Conservation (phyloP, 495 filamentous ascomycete species). For the Chaetomidium leptoderma region DNA sequence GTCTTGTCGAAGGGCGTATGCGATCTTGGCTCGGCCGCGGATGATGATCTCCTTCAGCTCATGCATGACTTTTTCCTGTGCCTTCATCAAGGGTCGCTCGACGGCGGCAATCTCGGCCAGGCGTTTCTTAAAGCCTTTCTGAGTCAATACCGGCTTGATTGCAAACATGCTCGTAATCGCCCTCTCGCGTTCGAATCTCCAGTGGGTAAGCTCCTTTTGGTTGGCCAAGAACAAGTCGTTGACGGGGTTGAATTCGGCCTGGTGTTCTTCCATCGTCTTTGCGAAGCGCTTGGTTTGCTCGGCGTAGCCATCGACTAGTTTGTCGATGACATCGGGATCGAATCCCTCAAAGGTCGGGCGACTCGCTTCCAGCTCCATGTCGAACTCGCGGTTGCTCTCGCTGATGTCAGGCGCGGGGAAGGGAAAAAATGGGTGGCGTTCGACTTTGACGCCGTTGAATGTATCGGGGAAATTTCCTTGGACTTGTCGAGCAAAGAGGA, state of each 20-base stretch:
- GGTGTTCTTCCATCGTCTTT: background rate
- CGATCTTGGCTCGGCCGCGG: background rate
- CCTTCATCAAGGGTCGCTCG: background rate
- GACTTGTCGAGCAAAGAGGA: background rate
- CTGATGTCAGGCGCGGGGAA: slow-evolving; percentile 14
- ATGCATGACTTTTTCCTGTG: background rate
- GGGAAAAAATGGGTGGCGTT: background rate
- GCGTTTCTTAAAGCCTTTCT: background rate
- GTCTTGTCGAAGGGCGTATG: background rate
- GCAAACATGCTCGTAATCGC: background rate
- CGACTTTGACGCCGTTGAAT: background rate
- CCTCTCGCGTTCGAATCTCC: background rate
- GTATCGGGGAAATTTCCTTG: background rate
- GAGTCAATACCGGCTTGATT: background rate
- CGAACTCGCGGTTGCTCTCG: slow-evolving; percentile 5
- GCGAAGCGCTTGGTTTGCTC: background rate
- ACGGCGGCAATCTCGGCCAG: background rate
- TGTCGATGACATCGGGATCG: background rate
- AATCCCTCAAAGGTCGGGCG: background rate
- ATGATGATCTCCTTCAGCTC: background rate
- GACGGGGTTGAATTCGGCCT: background rate
- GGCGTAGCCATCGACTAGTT: background rate
- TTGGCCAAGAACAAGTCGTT: background rate
- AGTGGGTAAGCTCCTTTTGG: background rate
- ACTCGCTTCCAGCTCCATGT: background rate